Percentiles rank a stretch among this genome's conserved stretches.
Conservation (phyloP, 441 rosid species). For the Corymbia calophylla region DNA sequence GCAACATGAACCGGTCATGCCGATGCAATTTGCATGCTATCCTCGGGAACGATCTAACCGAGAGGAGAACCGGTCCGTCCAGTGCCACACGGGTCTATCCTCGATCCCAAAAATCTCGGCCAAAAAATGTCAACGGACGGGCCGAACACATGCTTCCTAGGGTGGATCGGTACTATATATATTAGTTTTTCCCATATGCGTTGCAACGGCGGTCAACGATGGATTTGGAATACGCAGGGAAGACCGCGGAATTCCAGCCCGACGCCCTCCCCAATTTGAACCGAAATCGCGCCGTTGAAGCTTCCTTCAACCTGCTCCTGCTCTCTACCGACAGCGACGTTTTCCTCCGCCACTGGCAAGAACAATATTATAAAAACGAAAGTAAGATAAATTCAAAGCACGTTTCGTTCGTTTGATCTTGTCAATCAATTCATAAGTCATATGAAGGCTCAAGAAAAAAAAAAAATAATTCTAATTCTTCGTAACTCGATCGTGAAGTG, state of each 20-base stretch:
- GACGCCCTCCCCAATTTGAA: not conserved
- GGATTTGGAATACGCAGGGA: not conserved
- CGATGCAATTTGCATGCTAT: not conserved
- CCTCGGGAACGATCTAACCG: not conserved
- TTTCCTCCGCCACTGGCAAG: not conserved
- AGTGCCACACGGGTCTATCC: rapidly evolving
- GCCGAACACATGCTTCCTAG: not conserved
- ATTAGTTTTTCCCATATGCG: not conserved
- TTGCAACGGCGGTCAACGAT: not conserved
- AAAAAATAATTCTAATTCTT: not conserved
- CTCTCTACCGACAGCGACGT: not conserved
- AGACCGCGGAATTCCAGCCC: not conserved
- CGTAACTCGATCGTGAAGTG: not conserved
- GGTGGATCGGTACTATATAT: not conserved
- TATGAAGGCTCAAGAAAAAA: not conserved
- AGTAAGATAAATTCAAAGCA: not conserved
- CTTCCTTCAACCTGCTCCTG: not conserved
- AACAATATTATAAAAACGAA: not conserved
- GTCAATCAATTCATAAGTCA: not conserved
- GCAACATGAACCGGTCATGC: not conserved
- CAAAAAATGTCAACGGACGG: rapidly evolving
- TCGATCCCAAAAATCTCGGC: not conserved
- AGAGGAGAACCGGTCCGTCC: not conserved
- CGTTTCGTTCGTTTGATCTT: not conserved
- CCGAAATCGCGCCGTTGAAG: not conserved